These are phyloP conservation scores for Auxenochlorella protothecoides DNA, from an alignment of 139 green algal species.

Conservation along the genomic window DNA sequence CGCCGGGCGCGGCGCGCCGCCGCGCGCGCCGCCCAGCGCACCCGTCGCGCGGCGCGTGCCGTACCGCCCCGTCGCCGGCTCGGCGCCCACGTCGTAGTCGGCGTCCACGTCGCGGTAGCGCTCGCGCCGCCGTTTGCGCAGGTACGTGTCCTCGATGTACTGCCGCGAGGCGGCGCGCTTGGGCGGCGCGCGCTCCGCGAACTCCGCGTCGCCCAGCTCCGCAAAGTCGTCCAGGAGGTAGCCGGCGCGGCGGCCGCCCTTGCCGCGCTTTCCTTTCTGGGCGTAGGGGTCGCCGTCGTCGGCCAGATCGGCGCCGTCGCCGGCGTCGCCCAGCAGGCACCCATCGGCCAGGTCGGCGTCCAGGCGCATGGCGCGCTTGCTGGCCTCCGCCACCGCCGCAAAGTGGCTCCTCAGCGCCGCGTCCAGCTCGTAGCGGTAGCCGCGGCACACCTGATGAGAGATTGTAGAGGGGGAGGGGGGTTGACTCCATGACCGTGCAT, in stretches of 20 bases:
- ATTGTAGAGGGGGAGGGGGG: no score
- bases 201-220: not conserved
- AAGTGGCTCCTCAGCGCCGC: constrained; percentile 28
- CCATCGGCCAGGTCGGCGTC: constrained; percentile 11
- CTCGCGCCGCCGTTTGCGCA: constrained; percentile 16
- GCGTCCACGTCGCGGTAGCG: constrained; percentile 23
- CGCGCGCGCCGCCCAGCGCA: not conserved
- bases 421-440: constrained; percentile 35
- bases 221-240: constrained; percentile 25
- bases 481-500: no score
- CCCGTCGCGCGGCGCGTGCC: constrained; percentile 6
- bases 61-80: constrained; percentile 10
- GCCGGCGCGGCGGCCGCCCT: constrained; percentile 8
- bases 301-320: constrained; percentile 4
- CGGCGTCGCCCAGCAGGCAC: constrained; percentile 6
- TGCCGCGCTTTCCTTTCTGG: constrained; percentile 24
- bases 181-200: not conserved
- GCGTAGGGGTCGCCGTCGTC: constrained; percentile 2
- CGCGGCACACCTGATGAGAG: constrained; percentile 15
- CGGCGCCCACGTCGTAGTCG: constrained; percentile 19
- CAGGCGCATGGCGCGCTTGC: constrained; percentile 2
- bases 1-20: not conserved
- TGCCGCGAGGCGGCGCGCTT: not conserved
- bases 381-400: constrained; percentile 19
- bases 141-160: constrained; percentile 19